Percentiles rank a stretch among this genome's conserved stretches.
Conservation (phyloP, 352 stramenopile genomes). For the Thalassiosira allenii region DNA sequence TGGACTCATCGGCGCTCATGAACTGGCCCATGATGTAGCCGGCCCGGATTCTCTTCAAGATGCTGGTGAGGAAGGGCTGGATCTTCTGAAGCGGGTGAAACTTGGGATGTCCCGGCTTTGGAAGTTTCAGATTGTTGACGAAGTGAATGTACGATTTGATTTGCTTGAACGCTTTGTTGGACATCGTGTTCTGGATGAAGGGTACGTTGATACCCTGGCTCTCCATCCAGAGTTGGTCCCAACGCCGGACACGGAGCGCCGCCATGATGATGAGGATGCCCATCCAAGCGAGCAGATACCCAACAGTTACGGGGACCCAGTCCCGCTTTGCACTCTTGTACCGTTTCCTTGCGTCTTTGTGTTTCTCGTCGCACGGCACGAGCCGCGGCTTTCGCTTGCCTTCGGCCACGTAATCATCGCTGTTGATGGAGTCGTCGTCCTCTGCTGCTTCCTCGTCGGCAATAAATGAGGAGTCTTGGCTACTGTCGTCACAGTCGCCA, state of each 20-base stretch:
- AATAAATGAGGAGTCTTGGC: no score
- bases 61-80: conserved; percentile 8
- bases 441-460: no score
- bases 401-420: not conserved
- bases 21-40: conserved; percentile 29
- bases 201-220: conserved; percentile 11
- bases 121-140: conserved; percentile 22
- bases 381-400: not conserved
- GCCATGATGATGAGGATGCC: conserved; percentile 6
- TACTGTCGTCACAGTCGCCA: no score
- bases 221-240: conserved; percentile 10
- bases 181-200: conserved; percentile 39
- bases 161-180: conserved; percentile 26
- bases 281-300: conserved; percentile 8
- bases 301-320: conserved; percentile 1
- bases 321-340: not conserved
- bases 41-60: conserved; percentile 31
- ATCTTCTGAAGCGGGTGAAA: conserved; percentile 46
- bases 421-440: no score
- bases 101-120: not conserved
- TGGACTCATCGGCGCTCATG: conserved; percentile 53
- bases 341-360: not conserved
- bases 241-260: not conserved
- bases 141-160: conserved; percentile 32
- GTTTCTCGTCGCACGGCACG: not conserved